Base-by-base conservation (phyloP, 2,329 filamentous ascomycete species). In the Zymoseptoria brevis region DNA sequence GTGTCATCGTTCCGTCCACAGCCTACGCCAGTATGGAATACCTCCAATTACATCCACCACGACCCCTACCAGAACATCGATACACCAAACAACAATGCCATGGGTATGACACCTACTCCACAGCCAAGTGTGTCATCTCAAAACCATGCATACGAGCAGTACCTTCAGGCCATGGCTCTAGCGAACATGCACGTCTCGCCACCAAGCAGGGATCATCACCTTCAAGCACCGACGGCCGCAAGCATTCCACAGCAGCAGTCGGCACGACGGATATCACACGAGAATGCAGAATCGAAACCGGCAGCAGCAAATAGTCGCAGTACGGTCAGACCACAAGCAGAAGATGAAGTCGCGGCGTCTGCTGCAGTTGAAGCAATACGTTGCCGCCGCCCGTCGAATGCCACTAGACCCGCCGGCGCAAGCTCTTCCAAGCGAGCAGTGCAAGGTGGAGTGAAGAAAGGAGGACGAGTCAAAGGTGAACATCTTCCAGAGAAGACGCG, bases 391-490 rank as follows among this genome's bases (percentile, higher is more conserved):
- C 35, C n/a, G 35, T 45, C 35, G 5, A 45, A 45, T n/a, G 35
- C 13, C 6, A 45, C 35, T 5, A 16, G 7, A 45, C 35, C 35
- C 16, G 11, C 35, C 11, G 35, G 13, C 6, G 4, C 13, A 45
- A 45, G 13, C 35, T 45, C 35, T 7, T 7, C 35, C 35, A 45
- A 45, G 35, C 35, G 35, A 45, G 13, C 35, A 45, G 35, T 16
- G 8, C 22, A 58, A 2, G 63, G 63, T 8, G 56, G 60, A 7
- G 53, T 58, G 7, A 56, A 60, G 7, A 73, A 67, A 61, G 69
- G 66, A 19, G 68, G 67, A 1, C 71, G 76, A 53, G 69, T 71
- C 51, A 75, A 72, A 50, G 73, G 73, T 35, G 68, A 72, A 60
- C 69, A 71, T 24, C 69, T 77, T 11, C 9, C 74, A 70, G 63